A percentile compares a stretch with the other conserved stretches of the same genome.
Conservation (phyloP, 169 alveolate genomes). For the Plasmodium malariae region DNA sequence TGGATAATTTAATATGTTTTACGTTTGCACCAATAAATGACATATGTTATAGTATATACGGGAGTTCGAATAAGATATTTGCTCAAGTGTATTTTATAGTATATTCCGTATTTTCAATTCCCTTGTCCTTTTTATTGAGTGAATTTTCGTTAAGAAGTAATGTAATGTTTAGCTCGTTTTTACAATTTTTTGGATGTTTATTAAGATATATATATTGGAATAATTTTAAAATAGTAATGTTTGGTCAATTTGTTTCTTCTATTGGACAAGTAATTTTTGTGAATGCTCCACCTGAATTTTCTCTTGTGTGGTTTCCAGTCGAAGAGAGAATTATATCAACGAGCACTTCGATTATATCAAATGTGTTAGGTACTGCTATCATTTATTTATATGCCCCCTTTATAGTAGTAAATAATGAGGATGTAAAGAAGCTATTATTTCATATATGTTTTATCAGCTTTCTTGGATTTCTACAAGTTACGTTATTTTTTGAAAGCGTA, state of each 20-base stretch:
- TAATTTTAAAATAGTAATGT: constrained; percentile 32
- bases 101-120: constrained; percentile 47
- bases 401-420: constrained; percentile 33
- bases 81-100: constrained; percentile 57
- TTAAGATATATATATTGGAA: constrained; percentile 40
- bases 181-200: constrained; percentile 48
- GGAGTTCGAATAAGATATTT: constrained; percentile 51
- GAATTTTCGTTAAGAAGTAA: constrained; percentile 38
- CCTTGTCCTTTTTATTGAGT: constrained; percentile 51
- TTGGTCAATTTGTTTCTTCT: constrained; percentile 57
- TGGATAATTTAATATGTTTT: constrained; percentile 44
- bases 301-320: constrained; percentile 50
- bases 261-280: constrained; percentile 58
- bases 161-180: constrained; percentile 30
- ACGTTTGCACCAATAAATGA: constrained; percentile 51
- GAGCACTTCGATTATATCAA: constrained; percentile 34
- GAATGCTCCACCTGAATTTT: constrained; percentile 68
- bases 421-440: constrained; percentile 9
- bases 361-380: constrained; percentile 58
- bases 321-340: constrained; percentile 53
- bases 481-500: constrained; percentile 26
- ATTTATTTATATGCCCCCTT: constrained; percentile 53
- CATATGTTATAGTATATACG: constrained; percentile 19
- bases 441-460: constrained; percentile 30
- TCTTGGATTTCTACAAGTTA: constrained; percentile 15